Conservation (phyloP, 192 early-diverging fungal species). For the Oehlia diaphana region DNA sequence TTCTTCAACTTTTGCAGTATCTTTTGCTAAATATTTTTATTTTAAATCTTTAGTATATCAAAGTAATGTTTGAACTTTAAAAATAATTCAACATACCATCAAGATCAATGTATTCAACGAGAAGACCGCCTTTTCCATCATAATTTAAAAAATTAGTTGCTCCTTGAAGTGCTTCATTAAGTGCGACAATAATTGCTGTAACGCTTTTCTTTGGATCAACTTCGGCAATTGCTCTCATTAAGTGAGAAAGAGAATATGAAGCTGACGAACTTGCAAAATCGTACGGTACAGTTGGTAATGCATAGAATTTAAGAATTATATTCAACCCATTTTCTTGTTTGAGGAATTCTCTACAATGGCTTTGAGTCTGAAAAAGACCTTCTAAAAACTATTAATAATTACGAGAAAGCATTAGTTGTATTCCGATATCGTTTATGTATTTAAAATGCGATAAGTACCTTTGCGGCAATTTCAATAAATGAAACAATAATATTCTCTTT, state of each 20-base stretch:
- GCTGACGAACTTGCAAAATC: conserved; percentile 67
- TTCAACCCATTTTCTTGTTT: conserved; percentile 60
- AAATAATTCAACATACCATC: conserved; percentile 39
- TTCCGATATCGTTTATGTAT: background rate
- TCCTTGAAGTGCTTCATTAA: conserved; percentile 47
- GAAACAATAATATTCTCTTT: conserved; percentile 53
- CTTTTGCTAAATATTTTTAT: background rate
- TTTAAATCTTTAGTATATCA: background rate
- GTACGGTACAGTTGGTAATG: conserved; percentile 68
- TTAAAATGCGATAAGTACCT: conserved; percentile 43
- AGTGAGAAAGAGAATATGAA: conserved; percentile 67
- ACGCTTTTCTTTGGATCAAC: conserved; percentile 57
- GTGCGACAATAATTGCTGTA: conserved; percentile 49
- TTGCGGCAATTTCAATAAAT: conserved; percentile 65
- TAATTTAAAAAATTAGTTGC: conserved; percentile 51
- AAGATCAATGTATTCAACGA: conserved; percentile 64
- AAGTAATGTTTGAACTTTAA: background rate
- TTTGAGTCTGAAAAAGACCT: conserved; percentile 78
- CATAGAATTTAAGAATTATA: conserved; percentile 62
- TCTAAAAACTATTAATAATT: conserved; percentile 69
- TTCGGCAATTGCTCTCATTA: conserved; percentile 72
- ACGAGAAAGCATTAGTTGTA: background rate
- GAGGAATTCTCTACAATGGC: conserved; percentile 76
- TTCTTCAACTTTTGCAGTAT: conserved; percentile 16
- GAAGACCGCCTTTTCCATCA: conserved; percentile 35